Conservation (phyloP, 2,329 filamentous ascomycete species). For the Phaeomoniella chlamydospora region DNA sequence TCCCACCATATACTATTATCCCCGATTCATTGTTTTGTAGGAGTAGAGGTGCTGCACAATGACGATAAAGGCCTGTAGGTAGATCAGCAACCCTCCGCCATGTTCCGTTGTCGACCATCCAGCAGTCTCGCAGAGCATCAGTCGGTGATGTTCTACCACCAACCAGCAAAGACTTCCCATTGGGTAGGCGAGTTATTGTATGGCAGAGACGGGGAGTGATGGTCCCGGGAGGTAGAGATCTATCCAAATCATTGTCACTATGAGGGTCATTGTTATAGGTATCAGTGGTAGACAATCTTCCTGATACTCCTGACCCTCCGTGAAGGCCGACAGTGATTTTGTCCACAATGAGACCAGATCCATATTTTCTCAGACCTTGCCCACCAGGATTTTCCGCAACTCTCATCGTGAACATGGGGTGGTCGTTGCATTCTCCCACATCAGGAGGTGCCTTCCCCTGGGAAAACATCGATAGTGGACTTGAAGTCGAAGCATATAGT, state of each 20-base stretch:
- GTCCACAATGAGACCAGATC: background rate
- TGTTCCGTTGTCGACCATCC: slow-evolving; percentile 47
- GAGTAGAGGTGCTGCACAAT: slow-evolving; percentile 42
- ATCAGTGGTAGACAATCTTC: slow-evolving; percentile 31
- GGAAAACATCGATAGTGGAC: background rate
- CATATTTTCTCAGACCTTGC: background rate
- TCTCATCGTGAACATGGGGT: background rate
- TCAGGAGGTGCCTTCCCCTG: background rate
- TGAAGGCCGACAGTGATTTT: slow-evolving; percentile 19
- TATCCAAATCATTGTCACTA: slow-evolving; percentile 32
- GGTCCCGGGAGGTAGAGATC: slow-evolving; percentile 23
- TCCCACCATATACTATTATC: slow-evolving; percentile 50
- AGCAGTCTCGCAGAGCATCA: slow-evolving; percentile 56
- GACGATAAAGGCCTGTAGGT: slow-evolving; percentile 60
- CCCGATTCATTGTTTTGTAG: slow-evolving; percentile 20
- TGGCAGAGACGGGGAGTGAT: slow-evolving; percentile 52
- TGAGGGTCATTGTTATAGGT: slow-evolving; percentile 25
- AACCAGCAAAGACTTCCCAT: slow-evolving; percentile 46
- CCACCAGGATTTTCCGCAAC: background rate
- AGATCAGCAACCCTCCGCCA: slow-evolving; percentile 56
- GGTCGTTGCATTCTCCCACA: background rate
- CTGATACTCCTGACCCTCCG: slow-evolving; percentile 28
- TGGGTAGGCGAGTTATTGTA: slow-evolving; percentile 52
- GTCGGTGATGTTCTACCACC: slow-evolving; percentile 71
- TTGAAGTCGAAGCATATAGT: slow-evolving; percentile 40